A percentile compares a stretch with the other conserved stretches of the same genome.
phyloP scores from a whole-genome alignment of 2,329 filamentous ascomycete genomes.

The Claviceps monticola region DNA sequence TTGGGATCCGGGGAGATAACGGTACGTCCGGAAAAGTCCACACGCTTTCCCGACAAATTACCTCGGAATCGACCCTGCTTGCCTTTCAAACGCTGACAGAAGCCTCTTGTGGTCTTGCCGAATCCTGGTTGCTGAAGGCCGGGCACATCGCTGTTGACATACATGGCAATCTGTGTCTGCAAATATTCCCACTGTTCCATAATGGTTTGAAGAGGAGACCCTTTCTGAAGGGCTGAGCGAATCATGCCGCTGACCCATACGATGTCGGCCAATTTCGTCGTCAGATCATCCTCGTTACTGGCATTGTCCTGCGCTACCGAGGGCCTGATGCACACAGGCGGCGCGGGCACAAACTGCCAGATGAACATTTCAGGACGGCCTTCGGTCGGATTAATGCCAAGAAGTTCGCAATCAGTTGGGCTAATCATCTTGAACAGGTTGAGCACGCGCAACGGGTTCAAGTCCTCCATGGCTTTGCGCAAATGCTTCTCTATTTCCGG shows the following conservation, averaged over 20 bases:
- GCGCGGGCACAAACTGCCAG: conserved; percentile 91
- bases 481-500: conserved; percentile 81
- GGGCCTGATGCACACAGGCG: conserved; percentile 84
- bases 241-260: conserved; percentile 85
- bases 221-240: conserved; percentile 66
- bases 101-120: conserved; percentile 79
- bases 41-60: conserved; percentile 93
- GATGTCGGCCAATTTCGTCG: conserved; percentile 92
- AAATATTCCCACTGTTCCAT: conserved; percentile 99
- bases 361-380: conserved; percentile 92
- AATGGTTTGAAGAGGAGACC: conserved; percentile 72
- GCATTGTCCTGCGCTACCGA: conserved; percentile 87
- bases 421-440: conserved; percentile 86
- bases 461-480: conserved; percentile 83
- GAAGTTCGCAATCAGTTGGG: conserved; percentile 73
- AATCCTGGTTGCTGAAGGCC: conserved; percentile 80
- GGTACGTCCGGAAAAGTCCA: conserved; percentile 93
- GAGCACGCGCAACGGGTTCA: conserved; percentile 77
- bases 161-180: conserved; percentile 90
- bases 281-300: conserved; percentile 92
- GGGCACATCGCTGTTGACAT: conserved; percentile 93
- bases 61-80: conserved; percentile 96
- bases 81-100: conserved; percentile 90
- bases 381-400: conserved; percentile 76
- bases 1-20: conserved; percentile 98